These are phyloP conservation scores for Camellia granthamiana DNA, from an alignment of 148 eudicot genomes.

Conservation along the genomic window DNA sequence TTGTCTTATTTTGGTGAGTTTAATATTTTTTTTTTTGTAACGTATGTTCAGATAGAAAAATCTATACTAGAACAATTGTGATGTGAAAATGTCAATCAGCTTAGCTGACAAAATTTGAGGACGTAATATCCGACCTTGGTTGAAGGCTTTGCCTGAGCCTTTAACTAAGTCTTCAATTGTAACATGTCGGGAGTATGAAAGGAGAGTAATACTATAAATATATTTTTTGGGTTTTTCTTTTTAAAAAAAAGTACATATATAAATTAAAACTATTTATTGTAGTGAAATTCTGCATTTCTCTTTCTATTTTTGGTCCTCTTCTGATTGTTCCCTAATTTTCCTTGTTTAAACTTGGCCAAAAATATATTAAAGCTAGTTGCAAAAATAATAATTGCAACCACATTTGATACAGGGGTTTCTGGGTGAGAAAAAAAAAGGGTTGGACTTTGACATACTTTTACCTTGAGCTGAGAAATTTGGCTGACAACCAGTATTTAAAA, in stretches of 20 bases:
- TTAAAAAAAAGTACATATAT: no score
- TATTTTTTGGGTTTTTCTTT: no score
- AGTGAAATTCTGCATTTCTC: background rate
- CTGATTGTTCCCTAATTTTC: background rate
- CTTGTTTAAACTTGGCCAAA: background rate
- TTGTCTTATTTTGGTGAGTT: conserved; percentile 92
- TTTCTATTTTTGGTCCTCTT: background rate
- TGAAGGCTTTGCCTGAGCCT: background rate
- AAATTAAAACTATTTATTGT: background rate
- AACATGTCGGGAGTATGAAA: background rate
- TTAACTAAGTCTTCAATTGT: background rate
- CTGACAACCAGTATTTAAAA: background rate
- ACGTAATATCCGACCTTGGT: conserved; percentile 7
- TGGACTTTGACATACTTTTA: background rate
- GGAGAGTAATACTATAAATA: background rate
- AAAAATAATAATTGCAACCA: background rate
- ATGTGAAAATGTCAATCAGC: background rate
- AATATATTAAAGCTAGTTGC: background rate
- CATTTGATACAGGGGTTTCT: background rate
- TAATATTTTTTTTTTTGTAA: background rate
- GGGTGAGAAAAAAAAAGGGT: background rate
- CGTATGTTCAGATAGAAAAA: background rate
- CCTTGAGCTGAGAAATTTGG: background rate
- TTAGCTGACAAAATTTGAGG: background rate
- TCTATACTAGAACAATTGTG: background rate